Evolutionary conservation across 352 stramenopile genomes (phyloP), one percentile per base, ranked within the genome.

Genomic region (Phytophthora idaei): DNA sequence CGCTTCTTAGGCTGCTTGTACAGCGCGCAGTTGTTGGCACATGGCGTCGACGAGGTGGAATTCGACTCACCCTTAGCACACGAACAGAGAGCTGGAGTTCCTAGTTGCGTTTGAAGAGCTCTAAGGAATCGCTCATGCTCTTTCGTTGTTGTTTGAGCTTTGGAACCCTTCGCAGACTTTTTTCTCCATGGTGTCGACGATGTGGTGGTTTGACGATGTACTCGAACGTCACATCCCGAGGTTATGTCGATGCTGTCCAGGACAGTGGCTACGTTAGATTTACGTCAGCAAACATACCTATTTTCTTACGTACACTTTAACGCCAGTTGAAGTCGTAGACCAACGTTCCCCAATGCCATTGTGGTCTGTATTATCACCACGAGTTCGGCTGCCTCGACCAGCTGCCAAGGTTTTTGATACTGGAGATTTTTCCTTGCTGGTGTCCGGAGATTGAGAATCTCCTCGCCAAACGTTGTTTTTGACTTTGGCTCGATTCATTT

Each of bases 11-110:
- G 81, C 41, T 84, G 76, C 9, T 86, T 88, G 57, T 92, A 90
- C 37, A 92, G 68, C 14, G 76, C 76, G 57, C 83, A 92, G 58
- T 92, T 90, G 73, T 92, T 92, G 34, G 81, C 83, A 48, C 83
- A 92, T 27, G 51, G 39, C 12, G 61, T 45, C 4, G 64, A 63
- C 5, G 66, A 61, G 10, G 9, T 52, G 12, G 65, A 64, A 12
- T n/a, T 54, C 49, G 44, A 14, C 4, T 34, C 61, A 53, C 15
- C n/a, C 31, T 65, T 65, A 12, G 27, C 56, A 58, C 83, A 92
- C 3, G 77, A 85, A 39, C 83, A 92, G 9, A 92, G 64, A 25
- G 83, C 66, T 27, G 83, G 81, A 4, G 74, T 87, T 25, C 69
- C 67, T 4, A 92, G 32, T 41, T 90, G 66, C 8, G 53, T 56